Percentiles rank a stretch among this genome's conserved stretches.
phyloP scores from a whole-genome alignment of 2,329 filamentous ascomycete species.

The Sporothrix pseudoabietina region DNA sequence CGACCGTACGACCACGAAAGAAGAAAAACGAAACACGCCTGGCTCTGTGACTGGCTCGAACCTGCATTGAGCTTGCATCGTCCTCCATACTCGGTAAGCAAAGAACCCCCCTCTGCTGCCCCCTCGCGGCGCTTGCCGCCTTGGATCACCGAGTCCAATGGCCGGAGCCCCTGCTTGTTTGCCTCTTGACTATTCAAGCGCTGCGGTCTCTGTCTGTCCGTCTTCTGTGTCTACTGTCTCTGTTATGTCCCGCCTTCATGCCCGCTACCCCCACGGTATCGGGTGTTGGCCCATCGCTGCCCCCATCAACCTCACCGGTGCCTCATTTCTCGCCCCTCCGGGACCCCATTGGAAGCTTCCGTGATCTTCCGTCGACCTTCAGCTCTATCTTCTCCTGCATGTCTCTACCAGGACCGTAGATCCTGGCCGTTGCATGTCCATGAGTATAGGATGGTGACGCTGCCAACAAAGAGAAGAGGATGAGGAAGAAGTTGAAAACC shows the following conservation, averaged over 20 bases:
- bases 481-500: background rate
- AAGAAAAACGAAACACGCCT: background rate
- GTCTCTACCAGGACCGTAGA: background rate
- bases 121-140: slow-evolving; percentile 10
- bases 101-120: background rate
- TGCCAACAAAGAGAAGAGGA: background rate
- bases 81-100: slow-evolving; percentile 23
- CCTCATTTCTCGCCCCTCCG: background rate
- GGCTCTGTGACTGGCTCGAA: slow-evolving; percentile 12
- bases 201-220: background rate
- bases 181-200: background rate
- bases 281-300: background rate
- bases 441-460: background rate
- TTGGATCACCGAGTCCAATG: slow-evolving; percentile 24
- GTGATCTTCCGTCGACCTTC: background rate
- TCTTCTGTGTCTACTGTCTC: background rate
- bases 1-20: background rate
- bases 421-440: background rate
- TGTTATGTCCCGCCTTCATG: background rate
- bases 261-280: slow-evolving; percentile 10
- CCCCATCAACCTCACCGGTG: background rate
- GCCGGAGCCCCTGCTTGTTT: background rate
- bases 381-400: background rate
- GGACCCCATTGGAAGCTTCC: background rate
- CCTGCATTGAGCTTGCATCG: slow-evolving; percentile 16